Evolutionary conservation across 2,329 filamentous ascomycete genomes (phyloP), one percentile per base, ranked within the genome.

Genomic region (Xylariaceae sp.): DNA sequence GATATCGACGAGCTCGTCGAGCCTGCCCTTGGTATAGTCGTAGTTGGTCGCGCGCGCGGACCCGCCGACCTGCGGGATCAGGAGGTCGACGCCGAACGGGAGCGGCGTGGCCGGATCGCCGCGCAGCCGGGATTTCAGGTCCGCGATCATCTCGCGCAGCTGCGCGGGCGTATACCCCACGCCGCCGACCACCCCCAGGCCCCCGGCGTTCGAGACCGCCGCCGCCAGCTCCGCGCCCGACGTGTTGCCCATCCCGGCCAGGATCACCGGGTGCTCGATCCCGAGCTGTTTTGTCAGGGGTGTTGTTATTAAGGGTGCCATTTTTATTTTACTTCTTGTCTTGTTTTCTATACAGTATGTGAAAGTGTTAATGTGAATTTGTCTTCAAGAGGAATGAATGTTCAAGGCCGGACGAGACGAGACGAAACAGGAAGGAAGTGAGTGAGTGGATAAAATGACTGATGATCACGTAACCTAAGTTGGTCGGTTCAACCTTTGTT

Each of bases 161-260:
- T 96, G 96, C 48, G 94, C 86, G 56, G 89, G 89, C 35, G 88
- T 95, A 72, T 96, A 96, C 51, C 87, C 83, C 51, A 88, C 82
- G 63, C 90, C 90, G 51, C 90, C 90, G 56, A 97, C 88, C 57
- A 96, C 89, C 68, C 90, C 90, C 45, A 96, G 75, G 58, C 90
- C 90, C 55, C 90, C 90, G 36, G 90, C 90, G 66, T 97, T 95
- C 56, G 88, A 90, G 57, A 97, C 90, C 33, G 90, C 90, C 29
- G 90, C 90, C 40, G 90, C 90, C 59, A 97, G 83, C 73, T 87
- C 89, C 41, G 90, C 89, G 32, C 90, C 90, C 42, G 90, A 89
- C 43, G 90, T 90, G 51, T 95, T 88, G 74, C 96, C 96, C 90
- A 97, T 97, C 64, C 90, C 90, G 54, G 90, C 90, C 48, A 97